Base-by-base conservation (phyloP, 495 filamentous ascomycete species). In the Lasiosphaeris hirsuta region DNA sequence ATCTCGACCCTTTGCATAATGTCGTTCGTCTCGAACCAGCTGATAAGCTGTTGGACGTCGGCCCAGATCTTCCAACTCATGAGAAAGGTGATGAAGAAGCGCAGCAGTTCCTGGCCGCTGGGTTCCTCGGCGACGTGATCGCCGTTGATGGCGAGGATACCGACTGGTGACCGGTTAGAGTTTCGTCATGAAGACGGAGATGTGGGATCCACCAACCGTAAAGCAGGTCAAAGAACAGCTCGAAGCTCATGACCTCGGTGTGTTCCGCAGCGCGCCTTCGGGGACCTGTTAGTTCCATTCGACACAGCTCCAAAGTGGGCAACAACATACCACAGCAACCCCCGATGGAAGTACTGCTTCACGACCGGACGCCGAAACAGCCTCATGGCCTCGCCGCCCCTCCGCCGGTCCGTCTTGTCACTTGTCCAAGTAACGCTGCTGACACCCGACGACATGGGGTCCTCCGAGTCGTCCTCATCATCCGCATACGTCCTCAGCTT, bases 91-190 rank as follows among this genome's bases (percentile, higher is more conserved):
- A 69, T 42, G 15, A 58, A 43, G 57, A 79, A 76, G 7, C 76
- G 75, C 4, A 75, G 18, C 9, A 80, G 42, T 9, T 57, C 59
- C 41, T 77, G 56, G 7, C 60, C 67, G 9, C 77, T 59, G 17
- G 77, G 74, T 1, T 76, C 75, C 7, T 83, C 81, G 3, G 77
- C 75, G 7, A 76, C 78, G 38, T 66, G 72, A 61, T 84, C 81
- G n/a, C 82, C 83, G 40, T 79, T 79, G 62, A 84, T 75, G 41
- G 81, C 81, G 41, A 86, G 76, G 57, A 86, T 86, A n/a, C 80
- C 80, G 30, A 82, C 80, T 82, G 77, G 35, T 75, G 58, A 11
- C 14, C 37, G 19, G 34, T 74, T 61, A 9, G 19, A 75, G 57
- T n/a, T 9, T 36, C 14, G 14, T 30, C 14, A 44, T 13, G 15